Evolutionary conservation across 2,329 filamentous ascomycete genomes (phyloP), one percentile per base, ranked within the genome.

Genomic region (Pseudocercospora musae): DNA sequence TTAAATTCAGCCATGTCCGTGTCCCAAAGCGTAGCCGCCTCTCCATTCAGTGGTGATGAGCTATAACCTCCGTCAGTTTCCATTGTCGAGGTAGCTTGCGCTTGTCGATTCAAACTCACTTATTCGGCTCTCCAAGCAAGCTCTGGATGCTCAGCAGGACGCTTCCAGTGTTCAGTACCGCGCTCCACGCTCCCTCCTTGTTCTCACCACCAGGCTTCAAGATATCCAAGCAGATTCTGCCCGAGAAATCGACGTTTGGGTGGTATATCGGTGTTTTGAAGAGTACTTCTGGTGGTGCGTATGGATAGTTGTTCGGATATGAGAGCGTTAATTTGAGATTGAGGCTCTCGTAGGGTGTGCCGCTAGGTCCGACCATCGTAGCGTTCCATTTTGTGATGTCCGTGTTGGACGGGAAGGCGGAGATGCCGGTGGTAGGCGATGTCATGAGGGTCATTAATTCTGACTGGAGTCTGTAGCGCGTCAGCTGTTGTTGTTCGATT

Each of bases 201-300:
- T 67, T 71, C 56, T 69, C 59, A 10, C 72, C 71, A 13, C 65
- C 72, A 20, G 68, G 68, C 84, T 97, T 98, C 68, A 99, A 84
- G 70, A 99, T 99, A 74, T 99, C 96, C 64, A 99, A 84, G 77
- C 95, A 99, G 78, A 99, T 99, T 60, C 95, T 87, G 44, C 95
- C 95, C 3, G 90, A 93, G 81, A 99, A 97, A 80, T 99, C 95
- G 71, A 99, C 91, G 72, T 99, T 99, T 58, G 95, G 95, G 78
- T 99, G 95, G 83, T 98, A 99, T 79, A 99, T 97, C 40, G 95
- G 95, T 6, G 96, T 99, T 82, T 93, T 96, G 87, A 97, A 99
- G 63, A 96, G 85, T 18, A 99, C 95, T 2, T 89, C 92, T 0
- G 95, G 95, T 21, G 95, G 87, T 1, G 89, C 86, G 77, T 97